Evolutionary conservation across 2,329 filamentous ascomycete species (phyloP).

Genomic region (Mycosphaerelloides madeirae): DNA sequence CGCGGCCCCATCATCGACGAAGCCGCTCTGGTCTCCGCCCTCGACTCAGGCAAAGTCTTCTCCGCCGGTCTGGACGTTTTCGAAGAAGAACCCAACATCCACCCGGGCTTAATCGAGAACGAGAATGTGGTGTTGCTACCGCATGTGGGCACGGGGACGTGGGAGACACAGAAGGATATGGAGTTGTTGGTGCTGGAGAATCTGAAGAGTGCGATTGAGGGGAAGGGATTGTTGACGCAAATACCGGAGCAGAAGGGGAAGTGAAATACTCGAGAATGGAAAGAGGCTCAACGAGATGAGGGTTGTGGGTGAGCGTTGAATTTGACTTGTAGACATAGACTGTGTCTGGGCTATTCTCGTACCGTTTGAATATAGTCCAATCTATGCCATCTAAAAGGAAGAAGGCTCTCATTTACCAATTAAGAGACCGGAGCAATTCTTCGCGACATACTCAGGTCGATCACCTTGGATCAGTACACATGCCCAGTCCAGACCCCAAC

Average conservation of each 20-base stretch:
- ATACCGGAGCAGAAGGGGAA: slow-evolving; percentile 55
- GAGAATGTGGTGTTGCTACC: slow-evolving; percentile 53
- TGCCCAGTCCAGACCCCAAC: too few relatives aligned
- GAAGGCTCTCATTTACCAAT: too few relatives aligned
- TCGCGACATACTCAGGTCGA: too few relatives aligned
- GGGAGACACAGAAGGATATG: slow-evolving; percentile 59
- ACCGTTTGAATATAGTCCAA: too few relatives aligned
- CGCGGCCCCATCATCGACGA: slow-evolving; percentile 56
- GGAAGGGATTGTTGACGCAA: slow-evolving; percentile 55
- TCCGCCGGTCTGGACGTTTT: slow-evolving; percentile 55
- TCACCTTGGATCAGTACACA: too few relatives aligned
- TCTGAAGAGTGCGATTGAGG: slow-evolving; percentile 52
- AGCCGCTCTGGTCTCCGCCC: slow-evolving; percentile 49
- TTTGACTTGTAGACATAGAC: too few relatives aligned
- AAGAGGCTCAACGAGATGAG: background rate
- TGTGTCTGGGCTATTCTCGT: too few relatives aligned
- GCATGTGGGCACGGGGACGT: slow-evolving; percentile 57
- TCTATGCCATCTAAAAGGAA: too few relatives aligned
- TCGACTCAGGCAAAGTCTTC: slow-evolving; percentile 52
- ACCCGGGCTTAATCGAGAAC: slow-evolving; percentile 47
- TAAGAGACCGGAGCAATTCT: too few relatives aligned
- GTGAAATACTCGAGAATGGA: background rate
- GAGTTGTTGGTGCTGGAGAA: slow-evolving; percentile 57
- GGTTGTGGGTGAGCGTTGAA: too few relatives aligned
- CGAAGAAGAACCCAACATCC: slow-evolving; percentile 53